Evolutionary conservation across 495 filamentous ascomycete species (phyloP).

Genomic region (Aspergillus avenaceus): DNA sequence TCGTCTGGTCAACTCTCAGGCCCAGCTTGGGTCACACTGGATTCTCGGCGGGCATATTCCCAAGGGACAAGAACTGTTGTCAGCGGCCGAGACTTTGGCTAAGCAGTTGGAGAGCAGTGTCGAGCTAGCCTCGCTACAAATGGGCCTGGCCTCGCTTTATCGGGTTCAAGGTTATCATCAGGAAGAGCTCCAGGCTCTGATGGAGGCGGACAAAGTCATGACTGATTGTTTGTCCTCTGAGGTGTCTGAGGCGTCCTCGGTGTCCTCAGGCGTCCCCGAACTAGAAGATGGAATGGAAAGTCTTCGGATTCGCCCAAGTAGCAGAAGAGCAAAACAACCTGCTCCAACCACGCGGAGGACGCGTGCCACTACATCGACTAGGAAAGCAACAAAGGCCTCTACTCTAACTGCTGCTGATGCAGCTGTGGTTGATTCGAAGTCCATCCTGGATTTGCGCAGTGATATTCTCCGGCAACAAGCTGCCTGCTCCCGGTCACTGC

Average conservation of each 20-base stretch:
- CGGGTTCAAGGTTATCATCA: slow-evolving; percentile 39
- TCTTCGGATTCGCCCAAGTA: slow-evolving; percentile 28
- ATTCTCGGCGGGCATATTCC: slow-evolving; percentile 56
- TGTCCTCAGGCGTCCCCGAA: slow-evolving; percentile 16
- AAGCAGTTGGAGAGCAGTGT: slow-evolving; percentile 39
- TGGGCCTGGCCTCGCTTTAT: slow-evolving; percentile 41
- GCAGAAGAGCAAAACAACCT: slow-evolving; percentile 20
- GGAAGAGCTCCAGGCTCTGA: slow-evolving; percentile 42
- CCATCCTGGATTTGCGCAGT: slow-evolving; percentile 54
- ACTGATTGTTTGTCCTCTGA: slow-evolving; percentile 23
- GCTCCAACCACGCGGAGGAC: slow-evolving; percentile 24
- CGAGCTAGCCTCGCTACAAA: slow-evolving; percentile 42
- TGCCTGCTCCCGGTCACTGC: slow-evolving; percentile 34
- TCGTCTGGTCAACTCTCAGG: slow-evolving; percentile 47
- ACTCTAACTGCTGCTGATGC: slow-evolving; percentile 17
- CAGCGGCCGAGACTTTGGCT: slow-evolving; percentile 41
- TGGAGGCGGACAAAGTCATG: slow-evolving; percentile 40
- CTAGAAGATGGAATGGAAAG: slow-evolving; percentile 40
- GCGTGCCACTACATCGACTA: slow-evolving; percentile 27
- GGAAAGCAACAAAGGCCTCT: slow-evolving; percentile 28
- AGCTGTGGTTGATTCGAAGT: slow-evolving; percentile 47
- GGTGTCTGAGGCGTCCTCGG: slow-evolving; percentile 6
- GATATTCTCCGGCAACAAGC: slow-evolving; percentile 65
- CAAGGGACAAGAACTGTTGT: slow-evolving; percentile 59
- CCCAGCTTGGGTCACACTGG: slow-evolving; percentile 61